Conservation (phyloP, 352 stramenopile genomes). For the Globisporangium radiosum region DNA sequence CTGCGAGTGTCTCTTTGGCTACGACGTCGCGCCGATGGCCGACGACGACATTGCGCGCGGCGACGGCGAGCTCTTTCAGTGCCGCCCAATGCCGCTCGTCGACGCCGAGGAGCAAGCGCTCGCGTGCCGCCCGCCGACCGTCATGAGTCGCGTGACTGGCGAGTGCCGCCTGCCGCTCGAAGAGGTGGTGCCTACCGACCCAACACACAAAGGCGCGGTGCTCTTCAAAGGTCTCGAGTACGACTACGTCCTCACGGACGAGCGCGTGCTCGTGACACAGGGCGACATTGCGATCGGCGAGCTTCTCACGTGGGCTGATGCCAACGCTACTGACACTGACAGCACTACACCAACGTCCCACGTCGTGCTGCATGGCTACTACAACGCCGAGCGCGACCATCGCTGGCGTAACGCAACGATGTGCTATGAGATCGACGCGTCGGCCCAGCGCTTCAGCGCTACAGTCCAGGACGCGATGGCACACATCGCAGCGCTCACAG, state of each 20-base stretch:
- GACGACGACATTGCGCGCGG: slow-evolving; percentile 21
- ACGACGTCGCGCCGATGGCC: slow-evolving; percentile 23
- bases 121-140: slow-evolving; percentile 30
- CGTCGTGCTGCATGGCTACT: slow-evolving; percentile 64
- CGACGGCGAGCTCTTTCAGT: slow-evolving; percentile 36
- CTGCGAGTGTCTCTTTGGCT: slow-evolving; percentile 45
- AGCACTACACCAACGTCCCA: slow-evolving; percentile 8
- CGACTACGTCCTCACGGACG: slow-evolving; percentile 69
- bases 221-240: slow-evolving; percentile 79
- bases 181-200: slow-evolving; percentile 21
- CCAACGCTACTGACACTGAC: slow-evolving; percentile 9
- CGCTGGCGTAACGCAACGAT: slow-evolving; percentile 55
- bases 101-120: slow-evolving; percentile 33
- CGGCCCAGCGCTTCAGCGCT: slow-evolving; percentile 27
- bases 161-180: slow-evolving; percentile 64
- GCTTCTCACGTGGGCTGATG: slow-evolving; percentile 22
- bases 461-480: slow-evolving; percentile 48
- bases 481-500: slow-evolving; percentile 55
- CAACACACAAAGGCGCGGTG: slow-evolving; percentile 19
- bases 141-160: slow-evolving; percentile 39
- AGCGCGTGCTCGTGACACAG: slow-evolving; percentile 72
- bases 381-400: slow-evolving; percentile 69
- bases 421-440: slow-evolving; percentile 63
- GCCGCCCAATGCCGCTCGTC: slow-evolving; percentile 17
- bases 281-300: slow-evolving; percentile 71